Conservation (phyloP, 2,329 filamentous ascomycete species). For the Fusarium udum region DNA sequence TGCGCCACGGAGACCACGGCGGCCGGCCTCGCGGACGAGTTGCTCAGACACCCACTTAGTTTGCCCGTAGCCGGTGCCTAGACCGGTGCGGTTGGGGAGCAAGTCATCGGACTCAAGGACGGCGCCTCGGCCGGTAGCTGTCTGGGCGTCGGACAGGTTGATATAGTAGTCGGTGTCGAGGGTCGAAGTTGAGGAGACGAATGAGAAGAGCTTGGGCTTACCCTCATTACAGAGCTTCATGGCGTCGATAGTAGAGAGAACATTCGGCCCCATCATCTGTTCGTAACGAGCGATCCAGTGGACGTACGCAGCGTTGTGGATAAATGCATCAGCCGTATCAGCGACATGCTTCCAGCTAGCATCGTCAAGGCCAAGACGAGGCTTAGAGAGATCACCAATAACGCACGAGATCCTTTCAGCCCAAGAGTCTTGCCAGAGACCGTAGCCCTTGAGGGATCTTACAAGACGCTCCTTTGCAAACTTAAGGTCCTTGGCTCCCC, state of each 20-base stretch:
- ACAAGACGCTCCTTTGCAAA: constrained; percentile 65
- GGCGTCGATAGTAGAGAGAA: not conserved
- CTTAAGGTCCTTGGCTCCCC: constrained; percentile 64
- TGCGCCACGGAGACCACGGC: not conserved
- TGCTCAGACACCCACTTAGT: not conserved
- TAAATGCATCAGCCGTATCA: not conserved
- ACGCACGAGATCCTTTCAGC: constrained; percentile 60
- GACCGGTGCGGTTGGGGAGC: not conserved
- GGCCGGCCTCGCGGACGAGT: not conserved
- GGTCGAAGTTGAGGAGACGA: not conserved
- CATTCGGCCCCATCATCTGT: not conserved
- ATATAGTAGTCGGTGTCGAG: constrained; percentile 1
- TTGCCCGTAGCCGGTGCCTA: not conserved
- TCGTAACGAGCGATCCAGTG: not conserved
- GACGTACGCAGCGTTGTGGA: not conserved
- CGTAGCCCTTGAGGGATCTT: constrained; percentile 77
- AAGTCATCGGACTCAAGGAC: not conserved
- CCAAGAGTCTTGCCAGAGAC: constrained; percentile 81
- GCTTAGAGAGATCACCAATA: constrained; percentile 70
- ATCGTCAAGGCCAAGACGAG: not conserved
- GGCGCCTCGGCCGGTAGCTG: not conserved
- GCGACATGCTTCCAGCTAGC: not conserved
- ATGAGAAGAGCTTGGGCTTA: constrained; percentile 1
- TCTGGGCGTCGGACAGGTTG: not conserved
- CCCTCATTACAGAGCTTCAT: not conserved